Evolutionary conservation across 2,329 filamentous ascomycete species (phyloP).

Genomic region (Botryotinia globosa): DNA sequence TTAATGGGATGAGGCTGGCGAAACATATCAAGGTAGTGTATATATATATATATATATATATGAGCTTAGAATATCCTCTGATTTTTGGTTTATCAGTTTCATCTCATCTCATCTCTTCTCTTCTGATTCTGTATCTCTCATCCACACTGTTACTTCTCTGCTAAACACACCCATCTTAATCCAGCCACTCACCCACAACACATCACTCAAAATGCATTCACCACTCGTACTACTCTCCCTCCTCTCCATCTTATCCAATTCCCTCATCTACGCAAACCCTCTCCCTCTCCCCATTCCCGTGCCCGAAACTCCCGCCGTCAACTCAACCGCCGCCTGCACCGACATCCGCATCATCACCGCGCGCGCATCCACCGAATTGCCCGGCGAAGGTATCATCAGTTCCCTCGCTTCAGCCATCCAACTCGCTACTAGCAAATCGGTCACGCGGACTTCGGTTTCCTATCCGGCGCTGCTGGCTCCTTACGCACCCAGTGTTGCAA

Average conservation of each 20-base stretch:
- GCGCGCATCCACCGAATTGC: not conserved
- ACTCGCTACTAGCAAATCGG: not conserved
- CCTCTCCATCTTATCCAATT: not conserved
- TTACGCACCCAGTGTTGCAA: conserved; percentile 7
- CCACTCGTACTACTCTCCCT: not conserved
- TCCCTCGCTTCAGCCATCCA: not conserved
- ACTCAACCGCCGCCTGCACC: not conserved
- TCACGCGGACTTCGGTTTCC: not conserved
- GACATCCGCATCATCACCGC: conserved; percentile 9
- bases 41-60: not conserved
- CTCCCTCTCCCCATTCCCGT: not conserved
- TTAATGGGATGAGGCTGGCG: not conserved
- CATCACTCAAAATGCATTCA: not conserved
- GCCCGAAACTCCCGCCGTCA: not conserved
- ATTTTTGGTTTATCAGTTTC: not conserved
- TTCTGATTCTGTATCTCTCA: not conserved
- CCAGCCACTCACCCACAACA: not conserved
- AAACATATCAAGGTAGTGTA: not conserved
- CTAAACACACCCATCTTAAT: not conserved
- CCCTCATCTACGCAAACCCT: not conserved
- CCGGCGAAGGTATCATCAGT: conserved; percentile 2
- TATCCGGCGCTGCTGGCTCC: not conserved
- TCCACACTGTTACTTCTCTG: not conserved
- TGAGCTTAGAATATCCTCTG: not conserved
- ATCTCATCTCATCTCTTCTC: not conserved